Percentiles rank a stretch among this genome's conserved stretches.
Conservation (phyloP, 2,329 filamentous ascomycete species). For the Ciborinia camelliae region DNA sequence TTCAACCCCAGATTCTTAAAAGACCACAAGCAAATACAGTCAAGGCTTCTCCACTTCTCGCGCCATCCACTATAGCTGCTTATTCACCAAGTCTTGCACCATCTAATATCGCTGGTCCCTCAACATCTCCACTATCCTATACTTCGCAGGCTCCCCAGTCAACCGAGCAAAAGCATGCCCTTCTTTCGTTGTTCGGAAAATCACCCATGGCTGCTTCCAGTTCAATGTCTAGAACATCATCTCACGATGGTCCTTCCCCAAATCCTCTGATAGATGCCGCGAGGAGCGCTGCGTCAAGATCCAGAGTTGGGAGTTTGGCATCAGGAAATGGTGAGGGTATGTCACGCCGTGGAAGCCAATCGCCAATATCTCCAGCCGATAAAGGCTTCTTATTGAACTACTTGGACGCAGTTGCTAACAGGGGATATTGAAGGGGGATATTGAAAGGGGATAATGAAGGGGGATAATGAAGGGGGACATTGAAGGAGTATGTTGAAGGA, state of each 20-base stretch:
- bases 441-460: background rate
- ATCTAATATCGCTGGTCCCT: background rate
- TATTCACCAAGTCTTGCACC: conserved; percentile 28
- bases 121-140: conserved; percentile 9
- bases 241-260: conserved; percentile 18
- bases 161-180: conserved; percentile 45
- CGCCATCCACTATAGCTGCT: conserved; percentile 30
- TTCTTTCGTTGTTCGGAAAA: conserved; percentile 38
- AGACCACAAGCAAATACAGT: conserved; percentile 43
- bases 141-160: conserved; percentile 39
- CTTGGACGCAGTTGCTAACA: conserved; percentile 50
- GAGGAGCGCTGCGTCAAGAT: conserved; percentile 24
- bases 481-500: no score
- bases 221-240: conserved; percentile 16
- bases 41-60: conserved; percentile 11
- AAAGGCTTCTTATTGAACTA: conserved; percentile 75
- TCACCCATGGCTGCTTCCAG: conserved; percentile 17
- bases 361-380: conserved; percentile 64
- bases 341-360: conserved; percentile 47
- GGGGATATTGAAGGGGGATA: conserved; percentile 13
- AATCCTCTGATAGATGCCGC: conserved; percentile 21
- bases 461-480: conserved; percentile 10
- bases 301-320: conserved; percentile 35
- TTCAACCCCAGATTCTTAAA: conserved; percentile 53
- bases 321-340: conserved; percentile 28